Evolutionary conservation across 2,329 filamentous ascomycete species (phyloP), one percentile per base, ranked within the genome.

Genomic region (Fusarium buxicola): DNA sequence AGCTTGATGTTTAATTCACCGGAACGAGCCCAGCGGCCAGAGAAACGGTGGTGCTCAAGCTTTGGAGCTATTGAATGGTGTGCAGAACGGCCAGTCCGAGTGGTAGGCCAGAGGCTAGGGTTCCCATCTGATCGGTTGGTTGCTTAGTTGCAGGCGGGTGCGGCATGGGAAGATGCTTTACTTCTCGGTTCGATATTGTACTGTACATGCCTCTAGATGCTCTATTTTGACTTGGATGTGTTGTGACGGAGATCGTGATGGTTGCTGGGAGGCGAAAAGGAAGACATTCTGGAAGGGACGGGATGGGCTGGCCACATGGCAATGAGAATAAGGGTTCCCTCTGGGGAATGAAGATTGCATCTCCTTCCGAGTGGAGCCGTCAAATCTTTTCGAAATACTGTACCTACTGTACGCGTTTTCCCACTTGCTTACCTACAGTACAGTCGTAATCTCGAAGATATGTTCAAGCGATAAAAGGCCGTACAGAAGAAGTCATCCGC

Each of bases 11-110:
- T 36, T 25, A 28, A 28, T 45, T 21, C 13, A 12, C 30, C 21
- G 18, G 31, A 27, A 25, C 21, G 15, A 28, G 31, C 34, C 36
- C 31, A 56, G 41, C 36, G 36, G 34, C 36, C 31, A 56, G 41
- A 40, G 36, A 36, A 50, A 58, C 30, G 50, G 27, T 34, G 16
- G 10, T 41, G 39, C 41, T 38, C 31, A 59, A 59, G 18, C 34
- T 59, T 63, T 49, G 25, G 28, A 38, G 35, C 59, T 46, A 58
- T 46, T 18, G 25, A 30, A 9, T 13, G 36, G 24, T 30, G 41
- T 31, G 16, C 28, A 32, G 38, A 60, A 21, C 43, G 31, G 39
- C 12, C 31, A 48, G 41, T 55, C 49, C 27, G 34, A 38, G 41
- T 41, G 47, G 47, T 50, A 34, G 28, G 45, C 34, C 34, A 30